A percentile compares a stretch with the other conserved stretches of the same genome.
Evolutionary conservation across 108 stramenopile genomes (phyloP).

Genomic region (Skeletonema menzelii): DNA sequence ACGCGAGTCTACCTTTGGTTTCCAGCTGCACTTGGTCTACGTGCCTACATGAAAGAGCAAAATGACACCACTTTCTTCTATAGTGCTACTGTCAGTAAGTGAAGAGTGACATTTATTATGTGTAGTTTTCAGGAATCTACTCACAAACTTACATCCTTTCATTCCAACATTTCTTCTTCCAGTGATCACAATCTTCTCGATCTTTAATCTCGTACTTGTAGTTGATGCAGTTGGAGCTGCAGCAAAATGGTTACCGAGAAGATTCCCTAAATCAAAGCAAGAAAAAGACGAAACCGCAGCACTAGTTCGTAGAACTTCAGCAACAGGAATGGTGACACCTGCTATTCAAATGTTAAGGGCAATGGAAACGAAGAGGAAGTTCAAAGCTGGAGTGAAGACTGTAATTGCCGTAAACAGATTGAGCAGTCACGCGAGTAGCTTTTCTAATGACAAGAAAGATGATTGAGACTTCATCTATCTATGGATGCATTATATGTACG

Average conservation of each 20-base stretch:
- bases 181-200: background rate
- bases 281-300: background rate
- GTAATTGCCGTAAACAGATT: conserved; percentile 7
- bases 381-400: background rate
- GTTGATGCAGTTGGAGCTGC: conserved; percentile 2
- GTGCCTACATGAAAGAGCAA: conserved; percentile 1
- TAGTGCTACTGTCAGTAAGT: conserved; percentile 8
- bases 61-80: conserved; percentile 13
- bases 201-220: background rate
- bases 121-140: background rate
- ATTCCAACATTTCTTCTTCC: background rate
- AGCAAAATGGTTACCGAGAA: background rate
- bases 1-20: conserved; percentile 14
- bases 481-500: no score
- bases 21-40: background rate
- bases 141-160: background rate
- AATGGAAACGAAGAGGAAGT: background rate
- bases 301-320: background rate
- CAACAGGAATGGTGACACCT: background rate
- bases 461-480: no score
- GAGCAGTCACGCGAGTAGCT: background rate
- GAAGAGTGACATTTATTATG: background rate
- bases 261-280: background rate
- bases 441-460: no score
- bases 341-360: background rate